Conservation (phyloP, 2,329 filamentous ascomycete species). For the Ascochyta pisi region DNA sequence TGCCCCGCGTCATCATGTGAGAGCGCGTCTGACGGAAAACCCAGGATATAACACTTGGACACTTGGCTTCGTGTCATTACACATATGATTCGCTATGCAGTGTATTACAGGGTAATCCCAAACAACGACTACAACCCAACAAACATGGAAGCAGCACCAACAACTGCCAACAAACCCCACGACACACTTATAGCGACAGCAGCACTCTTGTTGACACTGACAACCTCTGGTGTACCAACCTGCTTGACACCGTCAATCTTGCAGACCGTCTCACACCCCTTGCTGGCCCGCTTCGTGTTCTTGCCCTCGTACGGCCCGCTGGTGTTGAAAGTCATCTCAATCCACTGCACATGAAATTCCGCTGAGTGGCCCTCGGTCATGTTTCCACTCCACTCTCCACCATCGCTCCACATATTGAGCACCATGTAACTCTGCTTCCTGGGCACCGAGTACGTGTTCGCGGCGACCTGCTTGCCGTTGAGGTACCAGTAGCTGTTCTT, state of each 20-base stretch:
- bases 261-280: slow-evolving; percentile 46
- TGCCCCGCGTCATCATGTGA: slow-evolving; percentile 4
- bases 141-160: slow-evolving; percentile 30
- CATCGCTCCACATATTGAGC: slow-evolving; percentile 68
- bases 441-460: slow-evolving; percentile 64
- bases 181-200: slow-evolving; percentile 32
- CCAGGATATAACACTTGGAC: not conserved
- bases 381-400: slow-evolving; percentile 65
- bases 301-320: slow-evolving; percentile 42
- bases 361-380: slow-evolving; percentile 61
- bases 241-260: slow-evolving; percentile 47
- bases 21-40: not conserved
- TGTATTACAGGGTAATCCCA: not conserved
- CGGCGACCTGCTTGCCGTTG: slow-evolving; percentile 58
- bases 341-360: slow-evolving; percentile 67
- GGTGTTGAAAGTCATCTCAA: slow-evolving; percentile 64
- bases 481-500: slow-evolving; percentile 63
- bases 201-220: slow-evolving; percentile 24
- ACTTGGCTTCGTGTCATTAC: too few relatives aligned
- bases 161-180: slow-evolving; percentile 33
- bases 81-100: slow-evolving; percentile 12
- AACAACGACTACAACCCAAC: slow-evolving; percentile 24
- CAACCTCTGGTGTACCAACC: slow-evolving; percentile 46
- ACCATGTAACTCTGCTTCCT: slow-evolving; percentile 60
- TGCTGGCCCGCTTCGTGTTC: slow-evolving; percentile 28